A percentile compares a stretch with the other conserved stretches of the same genome.
Conservation (phyloP, 345 rosid genomes). For the Microthlaspi erraticum region DNA sequence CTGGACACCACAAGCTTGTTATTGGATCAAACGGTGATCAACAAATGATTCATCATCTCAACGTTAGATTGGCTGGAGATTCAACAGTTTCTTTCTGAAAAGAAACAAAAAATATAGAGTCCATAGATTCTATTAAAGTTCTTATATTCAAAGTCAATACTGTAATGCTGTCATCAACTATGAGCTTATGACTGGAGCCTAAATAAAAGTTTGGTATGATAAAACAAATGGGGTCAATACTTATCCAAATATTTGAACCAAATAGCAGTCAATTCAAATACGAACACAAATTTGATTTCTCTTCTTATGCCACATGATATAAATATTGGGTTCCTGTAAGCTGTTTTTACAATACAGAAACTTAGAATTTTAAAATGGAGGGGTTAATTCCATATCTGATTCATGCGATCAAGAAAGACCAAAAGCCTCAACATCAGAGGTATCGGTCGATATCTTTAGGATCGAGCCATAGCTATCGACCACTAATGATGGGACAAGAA, state of each 20-base stretch:
- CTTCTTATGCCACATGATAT: slow-evolving; percentile 29
- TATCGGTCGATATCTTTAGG: slow-evolving; percentile 49
- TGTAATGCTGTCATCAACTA: slow-evolving; percentile 37
- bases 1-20: slow-evolving; percentile 49
- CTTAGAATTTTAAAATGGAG: slow-evolving; percentile 56
- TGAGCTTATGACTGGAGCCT: slow-evolving; percentile 17
- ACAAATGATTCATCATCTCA: slow-evolving; percentile 49
- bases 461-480: slow-evolving; percentile 68
- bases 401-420: slow-evolving; percentile 53
- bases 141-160: slow-evolving; percentile 41
- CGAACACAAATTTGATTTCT: slow-evolving; percentile 26
- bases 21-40: slow-evolving; percentile 54
- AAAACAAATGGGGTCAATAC: slow-evolving; percentile 29
- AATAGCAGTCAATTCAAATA: slow-evolving; percentile 30
- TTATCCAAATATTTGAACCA: slow-evolving; percentile 34
- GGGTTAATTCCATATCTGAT: slow-evolving; percentile 74
- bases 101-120: slow-evolving; percentile 3
- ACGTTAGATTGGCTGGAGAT: slow-evolving; percentile 42
- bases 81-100: slow-evolving; percentile 34
- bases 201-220: slow-evolving; percentile 34
- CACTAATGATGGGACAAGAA: slow-evolving; percentile 49
- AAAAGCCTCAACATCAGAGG: slow-evolving; percentile 28
- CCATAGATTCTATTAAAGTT: slow-evolving; percentile 30
- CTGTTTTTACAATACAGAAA: slow-evolving; percentile 3
- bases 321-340: slow-evolving; percentile 21